Percentiles rank a stretch among this genome's conserved stretches.
phyloP scores from a whole-genome alignment of 2,329 filamentous ascomycete genomes.

The Knufia fluminis region DNA sequence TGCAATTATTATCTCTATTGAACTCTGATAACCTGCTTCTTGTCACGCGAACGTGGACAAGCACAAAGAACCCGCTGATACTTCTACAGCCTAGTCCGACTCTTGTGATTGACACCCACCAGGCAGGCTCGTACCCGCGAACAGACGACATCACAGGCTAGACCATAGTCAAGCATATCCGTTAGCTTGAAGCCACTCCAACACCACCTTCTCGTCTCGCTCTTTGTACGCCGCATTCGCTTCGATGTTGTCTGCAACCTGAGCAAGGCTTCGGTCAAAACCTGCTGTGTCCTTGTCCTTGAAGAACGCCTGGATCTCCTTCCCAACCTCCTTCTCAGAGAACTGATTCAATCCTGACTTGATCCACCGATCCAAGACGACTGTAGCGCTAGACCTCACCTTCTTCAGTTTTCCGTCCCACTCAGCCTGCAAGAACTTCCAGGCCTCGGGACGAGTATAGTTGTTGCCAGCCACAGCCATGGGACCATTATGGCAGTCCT shows the following conservation, averaged over 20 bases:
- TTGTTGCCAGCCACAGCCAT: conserved; percentile 63
- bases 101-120: no score
- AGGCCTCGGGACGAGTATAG: conserved; percentile 63
- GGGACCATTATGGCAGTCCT: conserved; percentile 81
- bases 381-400: conserved; percentile 69
- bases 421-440: conserved; percentile 76
- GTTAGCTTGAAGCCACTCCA: conserved; percentile 66
- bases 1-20: no score
- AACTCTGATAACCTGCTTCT: no score
- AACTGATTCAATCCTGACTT: conserved; percentile 71
- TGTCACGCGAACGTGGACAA: no score
- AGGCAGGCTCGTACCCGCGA: no score
- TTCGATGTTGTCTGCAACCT: conserved; percentile 76
- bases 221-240: conserved; percentile 73
- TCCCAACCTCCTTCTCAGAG: conserved; percentile 56
- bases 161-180: conserved; percentile 41
- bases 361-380: conserved; percentile 83
- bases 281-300: conserved; percentile 64
- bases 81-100: no score
- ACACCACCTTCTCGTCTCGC: conserved; percentile 62
- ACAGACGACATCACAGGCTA: neutral
- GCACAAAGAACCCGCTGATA: no score
- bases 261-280: conserved; percentile 77
- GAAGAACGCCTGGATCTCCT: conserved; percentile 81
- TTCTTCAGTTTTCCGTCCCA: conserved; percentile 61